Evolutionary conservation across 106 monocot genomes (phyloP), one percentile per base, ranked within the genome.

Genomic region (Iris macrosiphon): DNA sequence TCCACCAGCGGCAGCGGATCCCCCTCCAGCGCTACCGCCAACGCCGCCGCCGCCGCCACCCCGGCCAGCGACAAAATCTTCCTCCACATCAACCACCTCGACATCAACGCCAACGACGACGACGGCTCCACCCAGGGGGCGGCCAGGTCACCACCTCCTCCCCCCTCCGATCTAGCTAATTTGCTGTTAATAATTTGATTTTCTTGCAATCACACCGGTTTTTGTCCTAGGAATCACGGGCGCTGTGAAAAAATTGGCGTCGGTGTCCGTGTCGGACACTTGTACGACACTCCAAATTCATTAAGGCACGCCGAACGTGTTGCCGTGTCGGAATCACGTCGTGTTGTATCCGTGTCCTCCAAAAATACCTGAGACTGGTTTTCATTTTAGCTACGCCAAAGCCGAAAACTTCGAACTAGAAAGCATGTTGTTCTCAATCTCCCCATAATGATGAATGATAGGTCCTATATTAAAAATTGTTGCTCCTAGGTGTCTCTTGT

Each of bases 101-200:
- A 86, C 38, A 76, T 79, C 47, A 82, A 79, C 30, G 67, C 63
- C 29, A n/a, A n/a, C n/a, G 82, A 86, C 40, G 92, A 86, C 57
- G 86, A 59, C 14, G 76, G 74, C 6, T 81, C 92, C 6, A 69
- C 86, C 8, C 81, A 82, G 31, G 79, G 39, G 38, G 63, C 70
- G 16, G 67, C 42, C 24, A 75, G 72, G 82, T 87, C 44, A 47
- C 52, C 14, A 0, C 35, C 4, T 15, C 14, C 4, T 20, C 28
- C 8, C 3, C 9, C 21, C 21, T 7, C 21, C 19, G n/a, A n/a
- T n/a, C n/a, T n/a, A n/a, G n/a, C n/a, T n/a, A n/a, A n/a, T n/a
- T n/a, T n/a, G n/a, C n/a, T n/a, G n/a, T n/a, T n/a, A n/a, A n/a
- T 32, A 1, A 1, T 55, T 37, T 10, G 15, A 4, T 19, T 38